phyloP scores from a whole-genome alignment of 495 filamentous ascomycete species.

The Penicillium roqueforti region DNA sequence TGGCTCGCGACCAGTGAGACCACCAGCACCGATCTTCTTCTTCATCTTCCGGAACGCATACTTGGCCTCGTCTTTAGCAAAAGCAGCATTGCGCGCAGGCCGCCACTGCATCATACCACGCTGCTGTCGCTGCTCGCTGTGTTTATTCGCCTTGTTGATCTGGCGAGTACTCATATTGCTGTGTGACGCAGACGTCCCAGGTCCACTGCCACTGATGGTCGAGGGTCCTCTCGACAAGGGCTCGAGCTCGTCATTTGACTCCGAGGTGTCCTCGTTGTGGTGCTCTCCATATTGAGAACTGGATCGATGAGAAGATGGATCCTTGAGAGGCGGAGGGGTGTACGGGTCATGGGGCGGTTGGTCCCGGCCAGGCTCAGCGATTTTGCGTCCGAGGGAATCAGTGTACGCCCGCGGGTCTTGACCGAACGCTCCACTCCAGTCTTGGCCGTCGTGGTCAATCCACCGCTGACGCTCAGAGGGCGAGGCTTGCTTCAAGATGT shows the following conservation, averaged over 20 bases:
- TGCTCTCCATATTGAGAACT: neutral
- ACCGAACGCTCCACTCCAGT: constrained; percentile 87
- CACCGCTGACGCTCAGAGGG: constrained; percentile 70
- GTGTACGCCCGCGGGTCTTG: constrained; percentile 56
- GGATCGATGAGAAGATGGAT: constrained; percentile 18
- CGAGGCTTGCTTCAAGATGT: constrained; percentile 67
- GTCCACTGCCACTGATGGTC: constrained; percentile 12
- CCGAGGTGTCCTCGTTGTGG: constrained; percentile 5
- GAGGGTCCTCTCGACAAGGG: constrained; percentile 16
- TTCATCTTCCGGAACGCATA: constrained; percentile 45
- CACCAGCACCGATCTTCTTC: constrained; percentile 43
- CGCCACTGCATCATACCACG: constrained; percentile 55
- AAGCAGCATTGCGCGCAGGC: constrained; percentile 49
- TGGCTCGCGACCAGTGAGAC: constrained; percentile 47
- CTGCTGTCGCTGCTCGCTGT: constrained; percentile 49
- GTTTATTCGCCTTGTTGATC: constrained; percentile 37
- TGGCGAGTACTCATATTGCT: constrained; percentile 15
- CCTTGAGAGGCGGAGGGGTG: constrained; percentile 42
- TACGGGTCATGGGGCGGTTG: constrained; percentile 55
- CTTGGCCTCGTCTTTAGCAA: constrained; percentile 50
- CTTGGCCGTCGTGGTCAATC: constrained; percentile 72
- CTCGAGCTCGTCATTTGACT: constrained; percentile 13
- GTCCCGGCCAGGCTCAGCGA: constrained; percentile 53
- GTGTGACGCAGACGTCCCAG: constrained; percentile 13
- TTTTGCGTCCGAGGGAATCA: constrained; percentile 47